phyloP scores from a whole-genome alignment of 768 basidiomycete genomes.

The Melanogaster broomeanus region DNA sequence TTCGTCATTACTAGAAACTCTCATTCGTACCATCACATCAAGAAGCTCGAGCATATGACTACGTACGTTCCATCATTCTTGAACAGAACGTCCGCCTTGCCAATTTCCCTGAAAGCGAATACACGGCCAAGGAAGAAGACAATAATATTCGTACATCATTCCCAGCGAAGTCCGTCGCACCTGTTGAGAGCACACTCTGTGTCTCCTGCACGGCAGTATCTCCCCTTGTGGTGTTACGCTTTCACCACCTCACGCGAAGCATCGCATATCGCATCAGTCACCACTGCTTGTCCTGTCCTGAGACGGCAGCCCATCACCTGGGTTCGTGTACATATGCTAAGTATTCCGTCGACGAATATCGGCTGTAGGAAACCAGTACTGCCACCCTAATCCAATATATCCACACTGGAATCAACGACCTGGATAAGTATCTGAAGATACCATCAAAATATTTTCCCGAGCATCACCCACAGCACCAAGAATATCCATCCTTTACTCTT shows the following conservation, averaged over 20 bases:
- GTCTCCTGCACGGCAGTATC: constrained; percentile 63
- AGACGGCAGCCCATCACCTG: constrained; percentile 11
- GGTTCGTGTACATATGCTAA: constrained; percentile 14
- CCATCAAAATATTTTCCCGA: too few relatives aligned
- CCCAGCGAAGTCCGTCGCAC: constrained; percentile 54
- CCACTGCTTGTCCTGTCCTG: constrained; percentile 61
- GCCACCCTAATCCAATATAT: constrained; percentile 61
- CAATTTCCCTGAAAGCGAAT: constrained; percentile 4
- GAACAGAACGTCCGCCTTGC: constrained; percentile 39
- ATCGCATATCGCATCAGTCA: constrained; percentile 78
- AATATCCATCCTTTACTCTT: constrained; percentile 33
- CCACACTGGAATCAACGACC: constrained; percentile 61
- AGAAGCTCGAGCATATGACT: constrained; percentile 27
- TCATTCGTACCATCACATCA: background rate
- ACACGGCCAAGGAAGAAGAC: constrained; percentile 14
- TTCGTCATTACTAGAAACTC: too few relatives aligned
- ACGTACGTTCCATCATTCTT: constrained; percentile 49
- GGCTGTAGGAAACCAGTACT: constrained; percentile 23
- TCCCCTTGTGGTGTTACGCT: constrained; percentile 56
- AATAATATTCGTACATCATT: constrained; percentile 45
- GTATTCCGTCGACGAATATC: constrained; percentile 14
- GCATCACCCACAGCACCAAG: constrained; percentile 23
- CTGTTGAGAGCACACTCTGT: constrained; percentile 65
- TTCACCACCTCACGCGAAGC: constrained; percentile 35
- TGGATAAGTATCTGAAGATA: constrained; percentile 62